phyloP scores from a whole-genome alignment of 106 monocot species.

The Phalaenopsis equestris region DNA sequence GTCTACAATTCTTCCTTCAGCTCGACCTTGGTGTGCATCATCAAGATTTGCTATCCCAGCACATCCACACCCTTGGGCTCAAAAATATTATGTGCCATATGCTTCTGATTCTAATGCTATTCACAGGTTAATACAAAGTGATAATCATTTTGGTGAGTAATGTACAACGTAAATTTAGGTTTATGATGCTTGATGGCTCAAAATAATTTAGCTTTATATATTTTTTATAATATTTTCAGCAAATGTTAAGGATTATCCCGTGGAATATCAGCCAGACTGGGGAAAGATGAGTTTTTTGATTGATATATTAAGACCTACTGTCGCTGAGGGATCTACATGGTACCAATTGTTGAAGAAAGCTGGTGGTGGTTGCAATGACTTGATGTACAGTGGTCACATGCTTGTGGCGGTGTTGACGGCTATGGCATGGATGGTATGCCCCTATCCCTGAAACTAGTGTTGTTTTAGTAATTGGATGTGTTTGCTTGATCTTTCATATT shows the following conservation, averaged over 20 bases:
- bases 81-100: slow-evolving; percentile 88
- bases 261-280: slow-evolving; percentile 76
- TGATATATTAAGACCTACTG: slow-evolving; percentile 61
- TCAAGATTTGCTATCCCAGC: slow-evolving; percentile 49
- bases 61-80: slow-evolving; percentile 97
- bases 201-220: not conserved
- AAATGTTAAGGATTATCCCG: slow-evolving; percentile 48
- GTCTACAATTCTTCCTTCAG: slow-evolving; percentile 88
- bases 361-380: slow-evolving; percentile 93
- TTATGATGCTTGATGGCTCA: not conserved
- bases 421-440: slow-evolving; percentile 94
- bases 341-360: slow-evolving; percentile 78
- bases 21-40: slow-evolving; percentile 84
- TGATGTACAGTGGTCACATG: slow-evolving; percentile 97
- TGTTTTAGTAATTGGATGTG: not conserved
- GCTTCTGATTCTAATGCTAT: slow-evolving; percentile 56
- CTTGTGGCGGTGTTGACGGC: slow-evolving; percentile 91
- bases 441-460: not conserved
- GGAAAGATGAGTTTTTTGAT: slow-evolving; percentile 82
- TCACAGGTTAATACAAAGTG: slow-evolving; percentile 50
- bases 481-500: not conserved
- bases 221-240: slow-evolving; percentile 23
- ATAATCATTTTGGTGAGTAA: slow-evolving; percentile 55
- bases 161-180: not conserved
- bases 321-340: slow-evolving; percentile 70